Conservation (phyloP, 2,329 filamentous ascomycete species). For the Phaeosphaeriaceae sp. region DNA sequence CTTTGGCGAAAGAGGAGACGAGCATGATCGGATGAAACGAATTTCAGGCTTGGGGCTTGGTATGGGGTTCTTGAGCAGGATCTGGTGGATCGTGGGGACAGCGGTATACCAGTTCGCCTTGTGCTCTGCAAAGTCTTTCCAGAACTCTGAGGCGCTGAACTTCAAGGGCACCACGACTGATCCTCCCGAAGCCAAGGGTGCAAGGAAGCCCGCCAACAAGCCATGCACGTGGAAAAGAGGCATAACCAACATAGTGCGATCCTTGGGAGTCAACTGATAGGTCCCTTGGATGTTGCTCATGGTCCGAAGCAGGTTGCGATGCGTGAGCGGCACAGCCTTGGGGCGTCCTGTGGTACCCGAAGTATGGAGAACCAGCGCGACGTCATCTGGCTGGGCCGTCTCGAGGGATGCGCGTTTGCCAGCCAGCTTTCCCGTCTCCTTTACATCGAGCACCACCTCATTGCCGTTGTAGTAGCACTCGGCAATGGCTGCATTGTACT, state of each 20-base stretch:
- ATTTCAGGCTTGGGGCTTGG: slow-evolving; percentile 75
- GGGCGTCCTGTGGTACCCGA: slow-evolving; percentile 85
- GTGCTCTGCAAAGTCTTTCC: slow-evolving; percentile 75
- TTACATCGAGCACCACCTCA: slow-evolving; percentile 79
- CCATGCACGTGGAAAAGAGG: slow-evolving; percentile 91
- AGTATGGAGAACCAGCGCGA: slow-evolving; percentile 83
- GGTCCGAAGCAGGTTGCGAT: slow-evolving; percentile 79
- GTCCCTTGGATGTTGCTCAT: slow-evolving; percentile 85
- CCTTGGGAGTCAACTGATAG: slow-evolving; percentile 72
- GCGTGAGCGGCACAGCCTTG: slow-evolving; percentile 81
- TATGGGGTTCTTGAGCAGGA: slow-evolving; percentile 75
- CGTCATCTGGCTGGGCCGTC: slow-evolving; percentile 74
- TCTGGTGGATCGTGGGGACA: slow-evolving; percentile 92
- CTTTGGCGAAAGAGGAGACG: slow-evolving; percentile 81
- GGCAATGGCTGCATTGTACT: slow-evolving; percentile 82
- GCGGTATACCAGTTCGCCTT: slow-evolving; percentile 91
- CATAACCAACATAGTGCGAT: slow-evolving; percentile 88
- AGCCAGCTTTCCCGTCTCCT: slow-evolving; percentile 73
- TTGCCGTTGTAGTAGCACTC: slow-evolving; percentile 81
- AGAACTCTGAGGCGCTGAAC: slow-evolving; percentile 85
- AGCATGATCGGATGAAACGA: slow-evolving; percentile 88
- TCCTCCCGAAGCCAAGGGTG: slow-evolving; percentile 76
- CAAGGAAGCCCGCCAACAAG: slow-evolving; percentile 81
- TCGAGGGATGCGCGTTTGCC: slow-evolving; percentile 59
- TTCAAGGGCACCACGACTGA: slow-evolving; percentile 79